phyloP scores from a whole-genome alignment of 164 flowering plant species.

The Tinospora cordifolia region DNA sequence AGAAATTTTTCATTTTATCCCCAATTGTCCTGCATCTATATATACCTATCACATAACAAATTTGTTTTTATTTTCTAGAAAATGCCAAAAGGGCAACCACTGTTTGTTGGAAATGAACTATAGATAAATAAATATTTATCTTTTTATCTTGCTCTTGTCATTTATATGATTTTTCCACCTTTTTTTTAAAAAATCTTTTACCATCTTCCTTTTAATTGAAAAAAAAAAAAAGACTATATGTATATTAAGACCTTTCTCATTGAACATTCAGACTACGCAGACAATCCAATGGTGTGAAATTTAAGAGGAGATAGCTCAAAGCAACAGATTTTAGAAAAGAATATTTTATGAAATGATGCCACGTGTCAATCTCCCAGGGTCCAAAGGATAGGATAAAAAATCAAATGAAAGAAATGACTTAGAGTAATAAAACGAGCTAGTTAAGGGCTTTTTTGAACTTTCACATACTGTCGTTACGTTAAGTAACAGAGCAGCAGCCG shows the following conservation, averaged over 20 bases:
- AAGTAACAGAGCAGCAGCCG: background rate
- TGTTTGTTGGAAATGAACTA: background rate
- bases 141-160: background rate
- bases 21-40: background rate
- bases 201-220: too few species aligned
- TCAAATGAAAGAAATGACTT: background rate
- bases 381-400: background rate
- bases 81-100: background rate
- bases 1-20: slow-evolving; percentile 1
- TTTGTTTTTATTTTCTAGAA: background rate
- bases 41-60: background rate
- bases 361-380: background rate
- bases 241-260: too few species aligned
- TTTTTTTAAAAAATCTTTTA: too few species aligned
- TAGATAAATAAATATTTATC: background rate
- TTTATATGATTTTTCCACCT: too few species aligned
- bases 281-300: background rate
- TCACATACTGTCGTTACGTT: background rate
- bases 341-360: background rate
- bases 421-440: background rate
- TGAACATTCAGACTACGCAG: background rate
- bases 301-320: background rate
- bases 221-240: too few species aligned
- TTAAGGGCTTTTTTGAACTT: background rate
- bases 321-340: background rate